Base-by-base conservation (phyloP, 257 asterid species). In the Nicotiana noctiflora region DNA sequence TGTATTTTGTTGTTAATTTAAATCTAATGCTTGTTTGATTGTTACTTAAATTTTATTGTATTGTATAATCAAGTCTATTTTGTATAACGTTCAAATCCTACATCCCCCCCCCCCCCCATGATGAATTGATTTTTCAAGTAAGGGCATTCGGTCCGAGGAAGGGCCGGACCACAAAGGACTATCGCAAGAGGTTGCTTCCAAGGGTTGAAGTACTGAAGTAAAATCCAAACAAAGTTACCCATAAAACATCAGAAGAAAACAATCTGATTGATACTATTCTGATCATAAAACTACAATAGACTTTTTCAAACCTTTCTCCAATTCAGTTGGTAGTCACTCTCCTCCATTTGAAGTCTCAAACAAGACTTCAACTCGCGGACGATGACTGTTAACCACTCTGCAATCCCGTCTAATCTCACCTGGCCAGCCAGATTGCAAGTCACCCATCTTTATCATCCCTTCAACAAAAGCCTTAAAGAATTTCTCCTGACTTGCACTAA, bases 381-480 rank as follows among this genome's bases (percentile, higher is more conserved):
- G 19, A 4, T 2, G 34, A 63, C 63, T 49, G 40, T 94, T 92
- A 57, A 66, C 94, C 59, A 86, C 84, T 81, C 97, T 88, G 68
- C 98, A 94, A 55, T 89, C 83, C 81, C 83, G 89, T 82, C 98
- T 81, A 32, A 94, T 62, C 88, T 92, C 97, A 5, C 98, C 98
- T 0, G 86, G 92, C 2, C 76, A 49, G 3, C 89, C 89, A 0
- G 94, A 92, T 21, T 84, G 93, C n/a, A 95, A 65, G 23, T 93
- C 97, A 0, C 99, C 97, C 91, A 92, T 65, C 83, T 86, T 91
- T 25, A 90, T 78, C 97, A 94, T 96, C 80, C 95, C 97, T 9
- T 89, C 85, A 2, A 83, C 92, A 23, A 96, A 92, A 0, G 97
- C 98, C 34, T 60, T 51, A 5, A 88, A 90, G 79, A 94, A 96